Base-by-base conservation (phyloP, 2,329 filamentous ascomycete genomes). In the Gnomoniopsis sp. region DNA sequence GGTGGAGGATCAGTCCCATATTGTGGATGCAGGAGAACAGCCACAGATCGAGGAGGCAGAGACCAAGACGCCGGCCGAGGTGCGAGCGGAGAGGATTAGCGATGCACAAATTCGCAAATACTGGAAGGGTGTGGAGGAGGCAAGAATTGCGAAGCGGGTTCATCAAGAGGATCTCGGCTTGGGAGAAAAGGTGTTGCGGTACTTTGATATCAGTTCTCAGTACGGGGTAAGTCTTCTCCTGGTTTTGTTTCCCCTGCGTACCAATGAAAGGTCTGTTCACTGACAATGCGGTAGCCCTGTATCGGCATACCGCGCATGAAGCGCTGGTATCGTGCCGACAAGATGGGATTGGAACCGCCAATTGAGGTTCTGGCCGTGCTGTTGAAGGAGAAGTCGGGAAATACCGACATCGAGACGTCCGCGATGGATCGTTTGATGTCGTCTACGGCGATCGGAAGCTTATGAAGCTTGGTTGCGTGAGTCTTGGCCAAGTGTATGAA, bases 161-260 rank as follows among this genome's bases (percentile, higher is more conserved):
- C 95, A 98, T 69, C 91, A 96, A 74, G 74, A 88, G 66, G 87
- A 80, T 2, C 70, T 98, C 65, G 82, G 79, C 12, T 65, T 89
- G 49, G 81, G 88, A 57, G 93, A 98, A 79, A 96, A 93, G 78
- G 86, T 98, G 26, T 74, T 98, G 67, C 81, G 93, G 63, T 90
- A 96, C 71, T 99, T 95, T 74, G 95, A 99, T 71, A 88, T 96
- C 65, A 95, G 88, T 69, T 90, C 84, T 61, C 90, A 96, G 68
- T 99, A 90, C 72, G 95, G 95, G 58, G 92, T 96, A 85, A 78
- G 90, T 86, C n/a, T 34, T 3, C 12, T 12, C 43, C 19, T n/a
- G n/a, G n/a, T n/a, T n/a, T n/a, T 15, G 12, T n/a, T 55, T 15
- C 50, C 36, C 26, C 55, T 48, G 6, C 56, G 49, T 43, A 1